Evolutionary conservation across 139 green algal genomes (phyloP), one percentile per base, ranked within the genome.

Genomic region (Coccomyxa sp.): DNA sequence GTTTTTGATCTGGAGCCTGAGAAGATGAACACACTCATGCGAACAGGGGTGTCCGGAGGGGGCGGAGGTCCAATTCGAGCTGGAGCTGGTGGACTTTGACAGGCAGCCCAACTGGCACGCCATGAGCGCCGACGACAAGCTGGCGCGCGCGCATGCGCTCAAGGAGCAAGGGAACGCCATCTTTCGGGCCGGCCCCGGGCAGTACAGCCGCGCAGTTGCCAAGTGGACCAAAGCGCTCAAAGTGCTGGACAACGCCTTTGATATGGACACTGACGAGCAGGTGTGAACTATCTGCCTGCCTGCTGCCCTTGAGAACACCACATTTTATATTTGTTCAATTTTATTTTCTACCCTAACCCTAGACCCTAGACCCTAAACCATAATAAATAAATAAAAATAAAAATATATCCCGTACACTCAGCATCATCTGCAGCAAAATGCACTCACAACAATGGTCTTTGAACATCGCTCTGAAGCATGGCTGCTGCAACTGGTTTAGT

Each of bases 41-140:
- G 7, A 9, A 25, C 82, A 85, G 59, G 81, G 66, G 10, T 18
- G 83, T 25, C 28, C 67, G 15, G 76, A 85, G 3, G 82, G 79
- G 0, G 59, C 75, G 10, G 81, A 63, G 10, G 87, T 95, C 25
- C 86, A 94, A 79, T 96, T 89, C 67, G 88, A 96, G 83, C 60
- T 95, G 63, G 86, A 92, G 88, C 89, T 96, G 38, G 13, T 95
- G 18, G 79, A 66, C 78, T 96, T 94, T 81, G 84, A 94, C 58
- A 89, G 86, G 79, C 87, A 93, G 81, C 89, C 85, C 21, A 85
- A 94, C 87, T 88, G 78, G 82, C 68, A 85, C 27, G 25, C 17
- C n/a, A 82, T 74, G 38, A 30, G 31, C 23, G 31, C 83, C 12
- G 58, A 71, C 51, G 71, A 32, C 25, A 87, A 87, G 58, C 77